phyloP scores from a whole-genome alignment of 192 early-diverging fungal genomes.

The Entophlyctis helioformis region DNA sequence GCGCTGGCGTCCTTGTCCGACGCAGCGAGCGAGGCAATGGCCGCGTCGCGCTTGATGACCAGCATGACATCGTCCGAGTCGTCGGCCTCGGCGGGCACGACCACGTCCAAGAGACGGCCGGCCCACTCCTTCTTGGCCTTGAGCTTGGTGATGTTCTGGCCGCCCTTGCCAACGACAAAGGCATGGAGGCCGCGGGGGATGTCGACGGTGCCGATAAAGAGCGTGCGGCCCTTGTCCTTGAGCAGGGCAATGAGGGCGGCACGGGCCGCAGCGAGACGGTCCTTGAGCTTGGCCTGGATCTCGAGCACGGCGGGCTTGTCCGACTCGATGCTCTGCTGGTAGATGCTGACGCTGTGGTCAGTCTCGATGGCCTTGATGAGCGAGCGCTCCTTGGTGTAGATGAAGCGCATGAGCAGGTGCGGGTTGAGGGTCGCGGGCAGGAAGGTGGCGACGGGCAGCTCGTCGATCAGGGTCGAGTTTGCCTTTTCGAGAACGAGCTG shows the following conservation, averaged over 20 bases:
- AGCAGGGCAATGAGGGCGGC: conserved; percentile 39
- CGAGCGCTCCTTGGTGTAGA: conserved; percentile 51
- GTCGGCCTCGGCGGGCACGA: conserved; percentile 61
- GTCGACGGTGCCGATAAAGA: conserved; percentile 54
- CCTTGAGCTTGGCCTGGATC: conserved; percentile 57
- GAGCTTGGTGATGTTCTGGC: conserved; percentile 73
- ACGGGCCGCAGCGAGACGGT: conserved; percentile 51
- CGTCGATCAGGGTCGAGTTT: conserved; percentile 58
- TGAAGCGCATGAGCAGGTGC: conserved; percentile 56
- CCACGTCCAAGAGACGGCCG: conserved; percentile 52
- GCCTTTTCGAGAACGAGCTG: conserved; percentile 69
- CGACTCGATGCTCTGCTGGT: neutral
- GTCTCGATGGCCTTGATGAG: conserved; percentile 70
- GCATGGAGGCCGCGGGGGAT: conserved; percentile 68
- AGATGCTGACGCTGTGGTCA: conserved; percentile 29
- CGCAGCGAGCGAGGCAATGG: conserved; percentile 34
- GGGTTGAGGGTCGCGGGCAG: conserved; percentile 36
- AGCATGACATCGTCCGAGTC: conserved; percentile 65
- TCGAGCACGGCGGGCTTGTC: conserved; percentile 45
- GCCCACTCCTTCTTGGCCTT: conserved; percentile 56
- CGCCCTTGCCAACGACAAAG: conserved; percentile 74
- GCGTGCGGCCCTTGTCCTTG: conserved; percentile 32
- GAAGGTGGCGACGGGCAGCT: conserved; percentile 50
- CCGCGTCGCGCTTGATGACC: conserved; percentile 53
- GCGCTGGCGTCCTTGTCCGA: conserved; percentile 19